Evolutionary conservation across 768 basidiomycete genomes (phyloP).

Genomic region (Serendipita sp.): DNA sequence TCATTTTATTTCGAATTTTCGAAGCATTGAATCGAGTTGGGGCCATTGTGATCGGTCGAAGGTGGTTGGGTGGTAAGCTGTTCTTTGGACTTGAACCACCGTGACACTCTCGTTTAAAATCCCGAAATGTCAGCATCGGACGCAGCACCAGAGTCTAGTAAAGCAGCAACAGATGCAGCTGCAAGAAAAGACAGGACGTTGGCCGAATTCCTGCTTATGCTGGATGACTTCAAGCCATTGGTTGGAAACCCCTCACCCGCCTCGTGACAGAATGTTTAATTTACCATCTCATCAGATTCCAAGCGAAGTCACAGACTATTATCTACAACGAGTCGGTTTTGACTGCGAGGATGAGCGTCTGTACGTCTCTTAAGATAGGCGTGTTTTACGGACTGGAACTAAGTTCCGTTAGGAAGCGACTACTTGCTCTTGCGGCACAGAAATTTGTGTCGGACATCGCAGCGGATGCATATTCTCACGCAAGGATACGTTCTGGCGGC

Average conservation of each 20-base stretch:
- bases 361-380: constrained; percentile 31
- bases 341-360: constrained; percentile 88
- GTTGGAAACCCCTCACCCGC: constrained; percentile 29
- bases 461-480: constrained; percentile 93
- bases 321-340: constrained; percentile 89
- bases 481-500: constrained; percentile 63
- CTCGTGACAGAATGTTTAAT: neutral
- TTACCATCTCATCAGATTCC: constrained; percentile 48
- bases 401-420: constrained; percentile 52
- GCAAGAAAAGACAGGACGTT: constrained; percentile 80
- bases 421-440: constrained; percentile 89
- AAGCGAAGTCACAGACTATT: constrained; percentile 95
- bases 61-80: neutral
- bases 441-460: constrained; percentile 97
- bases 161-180: constrained; percentile 14
- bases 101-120: too few relatives aligned
- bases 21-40: constrained; percentile 6
- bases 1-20: constrained; percentile 74
- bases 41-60: neutral
- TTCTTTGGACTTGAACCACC: neutral
- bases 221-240: constrained; percentile 92
- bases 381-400: neutral
- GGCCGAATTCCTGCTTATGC: constrained; percentile 87
- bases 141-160: constrained; percentile 14
- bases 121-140: constrained; percentile 4